Evolutionary conservation across 1,139 yeast genomes (phyloP).

Genomic region (Yamadazyma kanchanaburiensis): DNA sequence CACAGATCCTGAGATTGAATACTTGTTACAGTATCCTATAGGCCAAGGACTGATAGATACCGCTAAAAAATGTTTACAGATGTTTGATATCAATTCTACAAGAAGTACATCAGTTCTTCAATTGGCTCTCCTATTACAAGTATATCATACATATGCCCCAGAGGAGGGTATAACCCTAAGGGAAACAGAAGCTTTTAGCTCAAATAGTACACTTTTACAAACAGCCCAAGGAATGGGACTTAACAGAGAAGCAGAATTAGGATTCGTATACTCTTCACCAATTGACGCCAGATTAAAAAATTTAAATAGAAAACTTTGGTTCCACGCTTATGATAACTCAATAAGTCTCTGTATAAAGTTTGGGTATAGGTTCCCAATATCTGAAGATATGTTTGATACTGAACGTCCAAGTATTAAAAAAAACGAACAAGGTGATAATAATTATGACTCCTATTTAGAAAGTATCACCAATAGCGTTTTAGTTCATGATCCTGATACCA

Average conservation of each 20-base stretch:
- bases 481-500: constrained; percentile 1
- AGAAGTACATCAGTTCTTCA: constrained; percentile 50
- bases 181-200: constrained; percentile 44
- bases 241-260: constrained; percentile 40
- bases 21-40: constrained; percentile 14
- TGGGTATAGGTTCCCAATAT: constrained; percentile 20
- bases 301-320: constrained; percentile 36
- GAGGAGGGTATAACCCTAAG: constrained; percentile 48
- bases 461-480: constrained; percentile 3
- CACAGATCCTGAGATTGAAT: constrained; percentile 7
- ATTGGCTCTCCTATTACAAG: constrained; percentile 36
- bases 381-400: constrained; percentile 14
- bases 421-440: constrained; percentile 16
- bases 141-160: constrained; percentile 42
- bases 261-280: constrained; percentile 16
- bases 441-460: constrained; percentile 24
- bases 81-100: constrained; percentile 32
- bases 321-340: constrained; percentile 18
- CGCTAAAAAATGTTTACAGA: constrained; percentile 35
- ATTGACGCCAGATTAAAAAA: constrained; percentile 23
- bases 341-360: constrained; percentile 16
- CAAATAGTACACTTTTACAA: constrained; percentile 34
- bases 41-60: constrained; percentile 29
- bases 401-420: constrained; percentile 11
- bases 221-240: constrained; percentile 45